Conservation (phyloP, 1,139 yeast genomes). For the Taiozyma sp. region DNA sequence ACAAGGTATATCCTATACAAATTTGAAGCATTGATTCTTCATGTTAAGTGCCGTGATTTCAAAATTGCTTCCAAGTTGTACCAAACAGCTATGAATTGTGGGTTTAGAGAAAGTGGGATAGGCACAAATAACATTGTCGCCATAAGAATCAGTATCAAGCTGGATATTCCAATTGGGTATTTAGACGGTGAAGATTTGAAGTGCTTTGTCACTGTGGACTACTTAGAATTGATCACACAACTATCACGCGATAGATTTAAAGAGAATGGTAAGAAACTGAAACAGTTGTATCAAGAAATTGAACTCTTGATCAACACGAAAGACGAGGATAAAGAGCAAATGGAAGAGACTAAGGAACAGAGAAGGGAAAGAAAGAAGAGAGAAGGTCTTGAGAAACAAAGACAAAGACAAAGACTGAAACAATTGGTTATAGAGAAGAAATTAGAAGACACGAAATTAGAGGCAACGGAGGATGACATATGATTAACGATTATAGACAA, state of each 20-base stretch:
- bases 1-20: slow-evolving; percentile 63
- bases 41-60: slow-evolving; percentile 68
- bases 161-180: slow-evolving; percentile 72
- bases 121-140: slow-evolving; percentile 79
- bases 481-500: too few species aligned
- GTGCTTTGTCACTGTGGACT: slow-evolving; percentile 44
- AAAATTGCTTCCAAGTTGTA: slow-evolving; percentile 56
- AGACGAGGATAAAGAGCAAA: slow-evolving; percentile 5
- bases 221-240: slow-evolving; percentile 42
- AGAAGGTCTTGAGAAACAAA: slow-evolving; percentile 50
- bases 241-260: slow-evolving; percentile 53
- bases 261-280: slow-evolving; percentile 55
- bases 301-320: slow-evolving; percentile 25
- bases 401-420: slow-evolving; percentile 1
- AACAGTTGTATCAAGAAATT: slow-evolving; percentile 41
- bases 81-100: slow-evolving; percentile 73
- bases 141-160: slow-evolving; percentile 60
- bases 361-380: slow-evolving; percentile 50
- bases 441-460: neutral
- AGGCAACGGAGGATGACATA: neutral
- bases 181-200: slow-evolving; percentile 21
- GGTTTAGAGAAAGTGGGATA: slow-evolving; percentile 83
- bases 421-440: too few species aligned
- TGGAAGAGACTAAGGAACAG: slow-evolving; percentile 44
- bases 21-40: slow-evolving; percentile 82